phyloP scores from a whole-genome alignment of 306 rosid genomes.

The Rosa chinensis region DNA sequence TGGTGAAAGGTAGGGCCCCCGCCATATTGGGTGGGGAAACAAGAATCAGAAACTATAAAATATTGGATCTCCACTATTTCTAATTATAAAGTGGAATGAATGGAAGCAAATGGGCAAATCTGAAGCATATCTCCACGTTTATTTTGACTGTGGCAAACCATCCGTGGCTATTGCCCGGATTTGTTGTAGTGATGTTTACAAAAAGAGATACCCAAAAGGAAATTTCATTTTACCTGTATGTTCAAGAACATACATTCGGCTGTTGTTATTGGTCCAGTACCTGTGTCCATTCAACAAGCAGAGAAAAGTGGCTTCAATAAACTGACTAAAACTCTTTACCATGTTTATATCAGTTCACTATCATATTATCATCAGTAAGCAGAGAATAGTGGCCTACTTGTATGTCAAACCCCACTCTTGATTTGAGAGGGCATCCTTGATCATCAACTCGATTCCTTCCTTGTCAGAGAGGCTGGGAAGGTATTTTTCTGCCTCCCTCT shows the following conservation, averaged over 20 bases:
- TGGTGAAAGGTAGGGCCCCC: no score
- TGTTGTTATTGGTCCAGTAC: constrained; percentile 58
- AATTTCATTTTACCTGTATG: constrained; percentile 41
- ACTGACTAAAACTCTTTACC: constrained; percentile 4
- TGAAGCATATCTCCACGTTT: no score
- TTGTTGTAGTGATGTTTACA: no score
- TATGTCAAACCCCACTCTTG: constrained; percentile 47
- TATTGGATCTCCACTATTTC: no score
- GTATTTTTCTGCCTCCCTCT: constrained; percentile 57
- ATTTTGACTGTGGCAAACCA: no score
- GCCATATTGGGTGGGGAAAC: no score
- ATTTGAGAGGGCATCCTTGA: constrained; percentile 46
- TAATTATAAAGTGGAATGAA: no score
- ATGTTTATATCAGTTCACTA: not conserved
- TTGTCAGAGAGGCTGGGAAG: constrained; percentile 48
- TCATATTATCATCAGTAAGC: not conserved
- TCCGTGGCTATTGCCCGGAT: no score
- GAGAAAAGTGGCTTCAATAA: not conserved
- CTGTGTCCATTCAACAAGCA: constrained; percentile 30
- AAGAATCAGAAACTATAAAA: no score
- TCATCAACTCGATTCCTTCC: constrained; percentile 41
- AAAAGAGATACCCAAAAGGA: no score
- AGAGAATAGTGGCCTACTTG: constrained; percentile 35
- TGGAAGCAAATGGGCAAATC: no score
- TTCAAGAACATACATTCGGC: constrained; percentile 73